phyloP scores from a whole-genome alignment of 768 basidiomycete genomes.

The Russula brevipes region DNA sequence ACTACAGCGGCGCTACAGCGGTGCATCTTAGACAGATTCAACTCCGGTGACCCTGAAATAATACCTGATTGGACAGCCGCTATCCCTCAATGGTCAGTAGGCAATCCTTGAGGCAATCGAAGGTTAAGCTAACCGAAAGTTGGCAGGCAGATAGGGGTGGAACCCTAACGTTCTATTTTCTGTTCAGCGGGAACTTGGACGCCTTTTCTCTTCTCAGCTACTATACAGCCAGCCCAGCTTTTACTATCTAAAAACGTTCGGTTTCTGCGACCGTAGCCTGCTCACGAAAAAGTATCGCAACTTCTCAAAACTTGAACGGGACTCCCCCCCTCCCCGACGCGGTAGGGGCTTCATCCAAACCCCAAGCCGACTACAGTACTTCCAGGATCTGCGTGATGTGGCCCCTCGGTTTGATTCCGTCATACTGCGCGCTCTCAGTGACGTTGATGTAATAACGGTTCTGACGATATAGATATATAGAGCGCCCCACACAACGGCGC shows the following conservation, averaged over 20 bases:
- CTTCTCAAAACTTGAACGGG: too few species aligned
- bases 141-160: too few species aligned
- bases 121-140: background rate
- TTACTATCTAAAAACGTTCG: too few species aligned
- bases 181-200: too few species aligned
- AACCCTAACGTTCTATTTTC: too few species aligned
- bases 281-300: too few species aligned
- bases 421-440: conserved; percentile 10
- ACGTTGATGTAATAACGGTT: background rate
- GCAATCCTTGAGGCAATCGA: background rate
- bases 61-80: background rate
- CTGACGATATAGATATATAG: background rate
- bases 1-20: background rate
- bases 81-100: background rate
- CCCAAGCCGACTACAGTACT: too few species aligned
- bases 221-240: too few species aligned
- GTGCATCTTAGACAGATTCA: background rate
- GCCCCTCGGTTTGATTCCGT: conserved; percentile 1
- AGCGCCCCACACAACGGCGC: background rate
- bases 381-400: conserved; percentile 1
- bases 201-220: too few species aligned
- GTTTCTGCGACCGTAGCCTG: too few species aligned
- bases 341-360: too few species aligned
- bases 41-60: background rate
- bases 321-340: too few species aligned